Conservation (phyloP, 2,329 filamentous ascomycete genomes). For the Monosporascus ibericus region DNA sequence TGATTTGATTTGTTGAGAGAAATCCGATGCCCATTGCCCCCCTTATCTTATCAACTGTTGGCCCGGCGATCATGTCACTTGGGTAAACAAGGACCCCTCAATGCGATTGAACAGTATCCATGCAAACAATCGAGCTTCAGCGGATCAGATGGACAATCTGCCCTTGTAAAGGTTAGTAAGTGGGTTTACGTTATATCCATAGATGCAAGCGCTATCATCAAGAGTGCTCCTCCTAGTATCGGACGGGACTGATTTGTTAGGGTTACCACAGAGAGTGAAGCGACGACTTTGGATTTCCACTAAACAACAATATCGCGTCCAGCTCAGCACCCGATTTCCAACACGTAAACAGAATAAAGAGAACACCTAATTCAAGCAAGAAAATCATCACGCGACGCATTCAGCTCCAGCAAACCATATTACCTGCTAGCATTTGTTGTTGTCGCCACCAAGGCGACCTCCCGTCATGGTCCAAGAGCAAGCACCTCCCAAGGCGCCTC, state of each 20-base stretch:
- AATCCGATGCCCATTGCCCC: no score
- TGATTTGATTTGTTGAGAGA: no score
- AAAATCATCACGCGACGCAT: background rate
- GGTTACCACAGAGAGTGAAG: slow-evolving; percentile 22
- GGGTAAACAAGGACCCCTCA: background rate
- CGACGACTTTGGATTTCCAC: slow-evolving; percentile 25
- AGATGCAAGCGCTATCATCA: slow-evolving; percentile 1
- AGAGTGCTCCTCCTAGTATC: no score
- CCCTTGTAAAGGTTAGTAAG: no score
- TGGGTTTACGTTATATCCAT: no score
- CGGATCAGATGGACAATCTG: no score
- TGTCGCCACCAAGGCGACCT: slow-evolving; percentile 1
- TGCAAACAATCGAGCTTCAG: no score
- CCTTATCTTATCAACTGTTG: background rate
- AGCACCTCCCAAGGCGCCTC: slow-evolving; percentile 35
- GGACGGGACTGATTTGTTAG: background rate
- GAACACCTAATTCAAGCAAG: background rate
- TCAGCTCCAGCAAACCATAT: background rate
- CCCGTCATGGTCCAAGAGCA: slow-evolving; percentile 41
- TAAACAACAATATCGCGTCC: slow-evolving; percentile 23
- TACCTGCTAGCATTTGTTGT: slow-evolving; percentile 5
- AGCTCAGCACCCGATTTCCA: slow-evolving; percentile 15
- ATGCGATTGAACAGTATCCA: background rate
- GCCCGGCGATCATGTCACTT: slow-evolving; percentile 1
- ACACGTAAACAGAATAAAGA: slow-evolving; percentile 3